Base-by-base conservation (phyloP, 2,329 filamentous ascomycete species). In the Trichophyton verrucosum region DNA sequence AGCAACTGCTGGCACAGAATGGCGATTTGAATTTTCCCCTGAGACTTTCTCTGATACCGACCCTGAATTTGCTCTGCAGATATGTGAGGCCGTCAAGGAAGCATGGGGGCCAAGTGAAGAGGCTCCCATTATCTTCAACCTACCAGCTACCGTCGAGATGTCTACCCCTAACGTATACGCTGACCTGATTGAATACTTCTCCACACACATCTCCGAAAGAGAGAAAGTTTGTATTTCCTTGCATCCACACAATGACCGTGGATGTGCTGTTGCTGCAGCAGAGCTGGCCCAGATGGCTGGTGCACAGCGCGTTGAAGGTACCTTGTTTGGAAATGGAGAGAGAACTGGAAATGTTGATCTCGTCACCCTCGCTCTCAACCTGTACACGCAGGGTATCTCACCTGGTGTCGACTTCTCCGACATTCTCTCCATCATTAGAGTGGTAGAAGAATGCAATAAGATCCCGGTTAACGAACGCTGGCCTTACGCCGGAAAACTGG, bases 201-300 rank as follows among this genome's bases (percentile, higher is more conserved):
- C 90, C 78, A 83, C 81, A 59, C 81, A 92, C 72, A 91, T 97
- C 70, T 81, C 82, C 0, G 88, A 96, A 74, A 81, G 91, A 59
- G 87, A 96, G 69, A 94, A 91, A 77, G 82, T 96, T 58, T 89
- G 86, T 68, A 88, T 97, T 7, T 95, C 89, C 63, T 81, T 97
- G 60, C 94, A 97, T 73, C 89, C 90, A 7, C 92, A 99, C 76
- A 97, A 97, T 71, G 94, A 97, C 73, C 82, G 94, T 64, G 92
- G 92, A 22, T 95, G 88, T 67, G 91, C 89, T 2, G 85, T 94
- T 15, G 92, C 92, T 0, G 91, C 91, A 0, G 88, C 92, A 8
- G 92, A 97, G 72, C 76, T 97, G 68, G 92, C 88, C 5, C 91
- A 96, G 74, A 96, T 97, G 91, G 94, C 91, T 17, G 94, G 92